phyloP scores from a whole-genome alignment of 2,329 filamentous ascomycete species.

The Aspergillus tamarii region DNA sequence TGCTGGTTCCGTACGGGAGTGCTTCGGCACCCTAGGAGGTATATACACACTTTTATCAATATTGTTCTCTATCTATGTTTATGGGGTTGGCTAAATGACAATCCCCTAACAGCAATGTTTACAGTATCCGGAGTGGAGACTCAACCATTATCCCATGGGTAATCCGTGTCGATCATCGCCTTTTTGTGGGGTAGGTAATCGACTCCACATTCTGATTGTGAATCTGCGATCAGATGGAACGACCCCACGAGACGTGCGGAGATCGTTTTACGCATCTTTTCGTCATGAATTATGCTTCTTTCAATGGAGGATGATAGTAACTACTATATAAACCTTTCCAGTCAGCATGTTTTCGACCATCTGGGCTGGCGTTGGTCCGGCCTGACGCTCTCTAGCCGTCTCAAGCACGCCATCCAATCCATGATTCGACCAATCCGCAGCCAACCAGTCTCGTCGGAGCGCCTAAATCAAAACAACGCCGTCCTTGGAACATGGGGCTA shows the following conservation, averaged over 20 bases:
- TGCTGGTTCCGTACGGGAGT: too few relatives aligned
- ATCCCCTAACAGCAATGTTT: background rate
- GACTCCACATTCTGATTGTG: background rate
- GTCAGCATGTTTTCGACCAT: background rate
- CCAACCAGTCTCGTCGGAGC: constrained; percentile 6
- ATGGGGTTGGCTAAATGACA: background rate
- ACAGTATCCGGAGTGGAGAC: background rate
- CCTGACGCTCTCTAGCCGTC: too few relatives aligned
- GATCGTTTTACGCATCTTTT: background rate
- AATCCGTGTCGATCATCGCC: background rate
- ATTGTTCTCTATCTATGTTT: background rate
- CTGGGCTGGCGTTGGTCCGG: background rate
- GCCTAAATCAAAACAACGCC: background rate
- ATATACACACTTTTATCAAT: background rate
- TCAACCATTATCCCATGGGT: background rate
- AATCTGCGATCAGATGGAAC: background rate
- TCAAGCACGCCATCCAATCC: constrained; percentile 11
- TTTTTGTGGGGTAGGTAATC: background rate
- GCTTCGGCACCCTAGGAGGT: too few relatives aligned
- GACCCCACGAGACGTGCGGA: background rate
- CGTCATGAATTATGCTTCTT: background rate
- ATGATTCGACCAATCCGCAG: constrained; percentile 8
- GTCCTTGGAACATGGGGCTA: background rate
- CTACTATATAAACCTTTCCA: background rate
- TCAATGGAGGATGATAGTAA: background rate